These are phyloP conservation scores for Logfia minima DNA, from an alignment of 129 eudicot species.

Conservation along the genomic window DNA sequence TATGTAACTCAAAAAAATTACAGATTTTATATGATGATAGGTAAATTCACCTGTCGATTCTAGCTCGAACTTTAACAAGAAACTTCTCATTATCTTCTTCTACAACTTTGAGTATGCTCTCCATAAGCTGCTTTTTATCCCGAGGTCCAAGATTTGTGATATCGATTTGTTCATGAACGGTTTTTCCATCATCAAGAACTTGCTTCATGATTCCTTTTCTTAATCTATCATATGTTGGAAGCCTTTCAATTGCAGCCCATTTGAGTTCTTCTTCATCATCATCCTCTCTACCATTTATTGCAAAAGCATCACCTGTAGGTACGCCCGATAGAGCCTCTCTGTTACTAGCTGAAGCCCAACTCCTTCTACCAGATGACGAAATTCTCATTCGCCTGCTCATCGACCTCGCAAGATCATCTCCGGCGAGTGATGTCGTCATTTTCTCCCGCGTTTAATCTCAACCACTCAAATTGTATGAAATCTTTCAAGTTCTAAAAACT, in stretches of 20 bases:
- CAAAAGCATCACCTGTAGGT: constrained; percentile 45
- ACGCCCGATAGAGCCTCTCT: constrained; percentile 49
- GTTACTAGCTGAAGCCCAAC: constrained; percentile 65
- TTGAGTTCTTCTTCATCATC: constrained; percentile 16
- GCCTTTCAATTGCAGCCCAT: constrained; percentile 24
- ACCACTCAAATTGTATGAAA: neutral
- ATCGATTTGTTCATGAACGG: constrained; percentile 14
- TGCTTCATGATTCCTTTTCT: constrained; percentile 7
- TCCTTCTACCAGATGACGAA: constrained; percentile 42
- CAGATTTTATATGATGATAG: neutral
- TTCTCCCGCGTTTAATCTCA: neutral
- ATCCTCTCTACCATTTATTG: constrained; percentile 6
- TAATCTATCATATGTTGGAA: constrained; percentile 13
- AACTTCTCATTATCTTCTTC: constrained; percentile 20
- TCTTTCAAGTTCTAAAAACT: neutral
- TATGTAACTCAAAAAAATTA: neutral
- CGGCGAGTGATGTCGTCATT: constrained; percentile 41
- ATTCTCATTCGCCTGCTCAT: constrained; percentile 49
- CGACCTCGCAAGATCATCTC: constrained; percentile 55
- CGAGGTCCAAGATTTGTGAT: constrained; percentile 11
- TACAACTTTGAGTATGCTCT: constrained; percentile 16
- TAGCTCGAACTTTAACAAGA: constrained; percentile 13
- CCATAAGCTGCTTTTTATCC: constrained; percentile 17
- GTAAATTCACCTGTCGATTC: constrained; percentile 4
- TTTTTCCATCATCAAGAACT: constrained; percentile 2